phyloP scores from a whole-genome alignment of 176 grass and related monocot genomes.

The Carex scoparia region DNA sequence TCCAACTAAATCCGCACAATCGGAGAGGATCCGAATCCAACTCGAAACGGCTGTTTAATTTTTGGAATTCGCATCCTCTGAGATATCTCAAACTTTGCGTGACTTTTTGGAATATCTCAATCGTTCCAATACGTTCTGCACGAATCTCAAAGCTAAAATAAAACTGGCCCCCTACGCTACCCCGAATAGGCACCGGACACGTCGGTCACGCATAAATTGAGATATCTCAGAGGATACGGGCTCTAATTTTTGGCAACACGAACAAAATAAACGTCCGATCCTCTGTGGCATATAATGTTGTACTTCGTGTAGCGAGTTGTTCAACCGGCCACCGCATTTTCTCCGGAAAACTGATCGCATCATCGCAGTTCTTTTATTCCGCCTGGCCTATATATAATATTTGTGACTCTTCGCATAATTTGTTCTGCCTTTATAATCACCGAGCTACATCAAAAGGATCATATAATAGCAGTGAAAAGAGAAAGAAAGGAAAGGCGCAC shows the following conservation, averaged over 20 bases:
- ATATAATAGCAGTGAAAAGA: conserved; percentile 1
- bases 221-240: too few species aligned
- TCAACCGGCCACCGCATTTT: neutral
- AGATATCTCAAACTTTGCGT: too few species aligned
- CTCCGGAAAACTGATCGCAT: too few species aligned
- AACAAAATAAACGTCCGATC: neutral
- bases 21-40: neutral
- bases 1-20: neutral
- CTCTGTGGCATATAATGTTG: neutral
- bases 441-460: neutral
- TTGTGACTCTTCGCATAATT: neutral
- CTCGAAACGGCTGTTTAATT: neutral
- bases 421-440: neutral
- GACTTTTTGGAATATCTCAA: too few species aligned
- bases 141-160: too few species aligned
- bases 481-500: conserved; percentile 11
- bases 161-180: too few species aligned
- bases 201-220: too few species aligned
- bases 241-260: neutral
- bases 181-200: too few species aligned
- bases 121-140: too few species aligned
- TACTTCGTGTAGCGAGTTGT: neutral
- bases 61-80: too few species aligned
- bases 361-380: too few species aligned
- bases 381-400: too few species aligned